Evolutionary conservation across 257 asterid species (phyloP).

Genomic region (Solanum verrucosum): DNA sequence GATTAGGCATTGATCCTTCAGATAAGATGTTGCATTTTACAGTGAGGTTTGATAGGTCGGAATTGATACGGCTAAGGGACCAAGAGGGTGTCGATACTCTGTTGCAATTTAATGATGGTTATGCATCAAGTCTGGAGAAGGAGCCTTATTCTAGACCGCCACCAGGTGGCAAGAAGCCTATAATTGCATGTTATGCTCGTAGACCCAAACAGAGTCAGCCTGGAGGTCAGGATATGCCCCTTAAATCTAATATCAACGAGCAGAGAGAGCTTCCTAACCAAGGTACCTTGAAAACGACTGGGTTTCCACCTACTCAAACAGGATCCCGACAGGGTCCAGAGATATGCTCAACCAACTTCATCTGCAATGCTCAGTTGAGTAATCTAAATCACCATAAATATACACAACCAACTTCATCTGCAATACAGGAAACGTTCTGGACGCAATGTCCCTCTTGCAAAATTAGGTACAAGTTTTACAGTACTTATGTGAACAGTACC

Average conservation of each 20-base stretch:
- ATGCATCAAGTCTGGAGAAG: neutral
- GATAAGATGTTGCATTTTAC: neutral
- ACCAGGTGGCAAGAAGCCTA: neutral
- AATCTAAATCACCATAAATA: too few species aligned
- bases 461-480: too few species aligned
- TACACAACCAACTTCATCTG: too few species aligned
- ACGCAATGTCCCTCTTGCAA: too few species aligned
- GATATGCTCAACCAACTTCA: neutral
- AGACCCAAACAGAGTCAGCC: constrained; percentile 16
- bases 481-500: too few species aligned
- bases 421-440: too few species aligned
- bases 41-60: neutral
- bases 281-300: constrained; percentile 9
- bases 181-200: constrained; percentile 15
- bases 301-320: constrained; percentile 13
- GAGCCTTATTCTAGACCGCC: neutral
- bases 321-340: constrained; percentile 23
- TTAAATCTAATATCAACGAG: constrained; percentile 8
- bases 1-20: neutral
- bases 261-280: constrained; percentile 14
- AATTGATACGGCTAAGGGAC: constrained; percentile 1
- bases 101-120: neutral
- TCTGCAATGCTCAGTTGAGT: too few species aligned
- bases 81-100: neutral
- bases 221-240: constrained; percentile 13